Percentiles rank a stretch among this genome's conserved stretches.
These are phyloP conservation scores for Lunasporangiospora selenospora DNA, from an alignment of 192 early-diverging fungal species.

Conservation along the genomic window DNA sequence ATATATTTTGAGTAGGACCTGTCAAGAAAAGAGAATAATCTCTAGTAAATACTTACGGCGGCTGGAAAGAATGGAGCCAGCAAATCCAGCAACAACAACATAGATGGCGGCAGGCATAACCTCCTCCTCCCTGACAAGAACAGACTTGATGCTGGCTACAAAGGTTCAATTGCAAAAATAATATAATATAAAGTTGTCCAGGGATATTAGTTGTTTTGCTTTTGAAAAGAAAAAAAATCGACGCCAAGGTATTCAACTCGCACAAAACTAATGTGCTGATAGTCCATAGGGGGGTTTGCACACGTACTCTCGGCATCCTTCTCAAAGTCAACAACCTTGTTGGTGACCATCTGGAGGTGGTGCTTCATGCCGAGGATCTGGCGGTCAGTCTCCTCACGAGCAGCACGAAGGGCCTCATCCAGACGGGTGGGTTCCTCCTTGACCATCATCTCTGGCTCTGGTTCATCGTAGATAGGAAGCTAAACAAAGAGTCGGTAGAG, in stretches of 20 bases:
- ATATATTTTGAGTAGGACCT: no score
- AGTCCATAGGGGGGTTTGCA: no score
- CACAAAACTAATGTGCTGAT: no score
- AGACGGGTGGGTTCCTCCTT: slow-evolving; percentile 47
- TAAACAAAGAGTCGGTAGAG: not conserved
- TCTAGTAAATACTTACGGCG: slow-evolving; percentile 37
- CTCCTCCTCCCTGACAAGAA: slow-evolving; percentile 47
- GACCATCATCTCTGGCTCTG: slow-evolving; percentile 45
- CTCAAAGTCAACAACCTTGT: slow-evolving; percentile 47
- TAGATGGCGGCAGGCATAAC: slow-evolving; percentile 47
- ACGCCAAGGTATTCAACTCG: no score
- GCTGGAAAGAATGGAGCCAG: slow-evolving; percentile 38
- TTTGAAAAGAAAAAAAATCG: slow-evolving; percentile 1
- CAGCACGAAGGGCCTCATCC: slow-evolving; percentile 42
- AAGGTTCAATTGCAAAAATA: not conserved
- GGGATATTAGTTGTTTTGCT: not conserved
- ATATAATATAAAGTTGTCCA: no score
- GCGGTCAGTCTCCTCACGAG: slow-evolving; percentile 47
- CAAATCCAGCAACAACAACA: slow-evolving; percentile 47
- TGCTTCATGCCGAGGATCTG: slow-evolving; percentile 48
- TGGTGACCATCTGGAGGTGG: slow-evolving; percentile 42
- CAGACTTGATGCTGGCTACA: slow-evolving; percentile 41
- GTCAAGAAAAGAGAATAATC: not conserved
- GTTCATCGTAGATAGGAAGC: slow-evolving; percentile 46
- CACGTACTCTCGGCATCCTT: slow-evolving; percentile 47